phyloP scores from a whole-genome alignment of 1,284 basidiomycete genomes.

The Lignosus rhinocerotis region DNA sequence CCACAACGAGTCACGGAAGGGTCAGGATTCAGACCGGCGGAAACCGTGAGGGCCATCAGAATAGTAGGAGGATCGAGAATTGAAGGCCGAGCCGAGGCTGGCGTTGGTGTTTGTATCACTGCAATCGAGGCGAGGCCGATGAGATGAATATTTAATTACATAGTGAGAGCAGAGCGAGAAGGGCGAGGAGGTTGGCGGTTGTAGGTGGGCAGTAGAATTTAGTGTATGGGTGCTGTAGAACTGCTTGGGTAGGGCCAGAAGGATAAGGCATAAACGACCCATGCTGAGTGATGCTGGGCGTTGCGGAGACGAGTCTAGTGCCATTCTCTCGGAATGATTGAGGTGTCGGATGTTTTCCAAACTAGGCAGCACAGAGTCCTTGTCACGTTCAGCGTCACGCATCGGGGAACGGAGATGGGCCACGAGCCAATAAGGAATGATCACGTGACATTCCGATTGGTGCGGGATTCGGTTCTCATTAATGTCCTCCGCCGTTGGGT shows the following conservation, averaged over 20 bases:
- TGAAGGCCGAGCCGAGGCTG: neutral
- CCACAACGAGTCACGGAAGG: neutral
- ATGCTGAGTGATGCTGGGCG: neutral
- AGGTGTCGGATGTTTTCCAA: slow-evolving; percentile 7
- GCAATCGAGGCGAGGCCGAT: too few species aligned
- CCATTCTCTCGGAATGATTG: slow-evolving; percentile 12
- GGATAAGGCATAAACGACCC: neutral
- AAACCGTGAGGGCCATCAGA: slow-evolving; percentile 6
- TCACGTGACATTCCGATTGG: slow-evolving; percentile 29
- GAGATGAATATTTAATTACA: too few species aligned
- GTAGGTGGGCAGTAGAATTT: too few species aligned
- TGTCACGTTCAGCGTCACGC: slow-evolving; percentile 11
- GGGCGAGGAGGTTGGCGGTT: too few species aligned
- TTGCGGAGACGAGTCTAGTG: neutral
- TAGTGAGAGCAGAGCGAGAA: too few species aligned
- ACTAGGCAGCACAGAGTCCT: neutral
- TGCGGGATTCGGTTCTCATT: slow-evolving; percentile 26
- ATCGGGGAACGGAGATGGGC: slow-evolving; percentile 24
- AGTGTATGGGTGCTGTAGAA: too few species aligned
- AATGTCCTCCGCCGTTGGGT: slow-evolving; percentile 28
- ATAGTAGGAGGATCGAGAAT: neutral
- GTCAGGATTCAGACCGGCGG: slow-evolving; percentile 2
- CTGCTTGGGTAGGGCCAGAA: too few species aligned
- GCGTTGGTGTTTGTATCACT: too few species aligned
- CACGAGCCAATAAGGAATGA: slow-evolving; percentile 8